Percentiles rank a stretch among this genome's conserved stretches.
Evolutionary conservation across 2,329 filamentous ascomycete species (phyloP).

Genomic region (Xylariaceae sp.): DNA sequence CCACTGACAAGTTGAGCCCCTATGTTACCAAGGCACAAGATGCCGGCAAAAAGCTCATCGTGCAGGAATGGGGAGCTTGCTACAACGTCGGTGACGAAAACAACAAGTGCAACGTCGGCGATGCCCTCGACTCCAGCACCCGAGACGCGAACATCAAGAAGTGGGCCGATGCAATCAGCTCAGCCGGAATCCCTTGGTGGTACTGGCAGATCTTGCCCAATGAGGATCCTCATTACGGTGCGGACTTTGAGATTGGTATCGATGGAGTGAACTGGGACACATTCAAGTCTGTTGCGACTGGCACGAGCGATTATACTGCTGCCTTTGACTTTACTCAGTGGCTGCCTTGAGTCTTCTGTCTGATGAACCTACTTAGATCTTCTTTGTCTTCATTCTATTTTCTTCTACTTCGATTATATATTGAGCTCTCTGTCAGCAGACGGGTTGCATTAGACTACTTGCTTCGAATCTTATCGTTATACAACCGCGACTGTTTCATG

Average conservation of each 20-base stretch:
- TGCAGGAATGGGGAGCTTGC: conserved; percentile 1
- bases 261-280: neutral
- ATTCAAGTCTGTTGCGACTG: neutral
- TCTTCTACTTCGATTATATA: too few species aligned
- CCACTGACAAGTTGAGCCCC: neutral
- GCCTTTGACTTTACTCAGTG: neutral
- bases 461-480: too few species aligned
- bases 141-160: neutral
- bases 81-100: neutral
- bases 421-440: too few species aligned
- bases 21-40: neutral
- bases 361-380: too few species aligned
- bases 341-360: neutral
- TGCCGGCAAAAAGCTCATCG: neutral
- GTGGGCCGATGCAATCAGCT: neutral
- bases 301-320: neutral
- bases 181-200: neutral
- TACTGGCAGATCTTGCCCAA: conserved; percentile 1
- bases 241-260: neutral
- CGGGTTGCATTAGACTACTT: too few species aligned
- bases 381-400: too few species aligned
- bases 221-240: neutral
- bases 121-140: neutral
- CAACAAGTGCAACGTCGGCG: neutral
- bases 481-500: too few species aligned